A percentile compares a stretch with the other conserved stretches of the same genome.
Evolutionary conservation across 2,329 filamentous ascomycete species (phyloP).

Genomic region (Fusarium sterilihyphosum): DNA sequence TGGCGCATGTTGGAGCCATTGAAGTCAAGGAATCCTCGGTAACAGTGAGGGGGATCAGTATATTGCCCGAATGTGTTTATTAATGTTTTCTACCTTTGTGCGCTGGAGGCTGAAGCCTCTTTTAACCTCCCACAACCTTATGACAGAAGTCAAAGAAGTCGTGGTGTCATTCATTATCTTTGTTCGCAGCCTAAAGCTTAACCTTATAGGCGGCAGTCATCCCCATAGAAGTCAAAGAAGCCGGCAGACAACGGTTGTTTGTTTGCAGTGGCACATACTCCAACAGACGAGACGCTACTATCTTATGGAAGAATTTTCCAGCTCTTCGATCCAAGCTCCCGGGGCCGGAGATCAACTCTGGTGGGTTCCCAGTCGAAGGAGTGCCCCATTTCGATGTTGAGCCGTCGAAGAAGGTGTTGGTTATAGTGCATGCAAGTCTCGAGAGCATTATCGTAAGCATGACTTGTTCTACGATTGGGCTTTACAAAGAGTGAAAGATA

Average conservation of each 20-base stretch:
- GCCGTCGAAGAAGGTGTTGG: not conserved
- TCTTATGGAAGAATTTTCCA: not conserved
- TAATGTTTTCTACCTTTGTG: too few relatives aligned
- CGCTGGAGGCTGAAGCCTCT: too few relatives aligned
- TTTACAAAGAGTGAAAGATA: not conserved
- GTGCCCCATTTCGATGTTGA: not conserved
- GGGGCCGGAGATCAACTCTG: not conserved
- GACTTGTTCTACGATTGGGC: not conserved
- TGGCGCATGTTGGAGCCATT: not conserved
- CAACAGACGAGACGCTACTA: not conserved
- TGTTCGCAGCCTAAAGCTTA: too few relatives aligned
- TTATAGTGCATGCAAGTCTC: not conserved
- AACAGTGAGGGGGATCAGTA: too few relatives aligned
- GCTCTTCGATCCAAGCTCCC: not conserved
- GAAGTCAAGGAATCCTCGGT: too few relatives aligned
- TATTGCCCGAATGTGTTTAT: too few relatives aligned
- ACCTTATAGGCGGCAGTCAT: too few relatives aligned
- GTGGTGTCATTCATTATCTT: too few relatives aligned
- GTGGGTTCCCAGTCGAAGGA: not conserved
- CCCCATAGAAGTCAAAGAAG: not conserved
- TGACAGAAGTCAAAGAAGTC: too few relatives aligned
- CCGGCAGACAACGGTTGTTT: not conserved
- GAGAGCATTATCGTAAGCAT: not conserved
- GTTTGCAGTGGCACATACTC: not conserved
- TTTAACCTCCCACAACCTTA: too few relatives aligned